Evolutionary conservation across 1,139 yeast species (phyloP), one percentile per base, ranked within the genome.

Genomic region (Taiozyma sp.): DNA sequence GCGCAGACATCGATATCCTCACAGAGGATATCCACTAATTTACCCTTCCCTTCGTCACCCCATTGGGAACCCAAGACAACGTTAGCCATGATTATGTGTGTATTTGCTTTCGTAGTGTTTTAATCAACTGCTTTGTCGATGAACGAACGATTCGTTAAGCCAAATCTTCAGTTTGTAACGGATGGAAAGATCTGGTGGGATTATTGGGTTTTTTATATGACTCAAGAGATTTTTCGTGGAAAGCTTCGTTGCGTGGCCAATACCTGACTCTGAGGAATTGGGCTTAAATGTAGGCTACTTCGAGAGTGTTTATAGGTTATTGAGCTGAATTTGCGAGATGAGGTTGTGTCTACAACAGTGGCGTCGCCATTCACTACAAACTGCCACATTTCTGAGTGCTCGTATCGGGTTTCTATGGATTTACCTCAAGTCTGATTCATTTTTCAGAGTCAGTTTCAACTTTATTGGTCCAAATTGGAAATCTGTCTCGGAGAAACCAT

Each of bases 21-120:
- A 70, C 97, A 93, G 51, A 93, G 78, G 53, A 93, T 77, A 68
- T 93, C 99, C 50, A 93, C 99, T 53, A 93, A 79, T 72, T 95
- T 93, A 53, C 99, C 99, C 70, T 93, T 93, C 68, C 99, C 99
- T 81, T 93, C 99, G 68, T 93, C 99, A 58, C 99, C 99, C 99
- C 99, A 93, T 73, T 93, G 99, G 71, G 97, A 76, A 55, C 99
- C 99, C 65, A 93, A 80, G 52, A 93, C 98, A 61, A 93, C 98
- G 64, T 71, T 70, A 59, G 71, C 72, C 75, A 71, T 71, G 16
- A 29, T 58, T 11, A 19, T 16, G 7, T 28, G 6, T 43, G 16
- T 41, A 19, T 30, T 16, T 35, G 19, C 19, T n/a, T 9, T 3
- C 1, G 22, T 24, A 8, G n/a, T n/a, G 21, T 16, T 8, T 19